Evolutionary conservation across 2,329 filamentous ascomycete genomes (phyloP), one percentile per base, ranked within the genome.

Genomic region (Diaporthe sp.): DNA sequence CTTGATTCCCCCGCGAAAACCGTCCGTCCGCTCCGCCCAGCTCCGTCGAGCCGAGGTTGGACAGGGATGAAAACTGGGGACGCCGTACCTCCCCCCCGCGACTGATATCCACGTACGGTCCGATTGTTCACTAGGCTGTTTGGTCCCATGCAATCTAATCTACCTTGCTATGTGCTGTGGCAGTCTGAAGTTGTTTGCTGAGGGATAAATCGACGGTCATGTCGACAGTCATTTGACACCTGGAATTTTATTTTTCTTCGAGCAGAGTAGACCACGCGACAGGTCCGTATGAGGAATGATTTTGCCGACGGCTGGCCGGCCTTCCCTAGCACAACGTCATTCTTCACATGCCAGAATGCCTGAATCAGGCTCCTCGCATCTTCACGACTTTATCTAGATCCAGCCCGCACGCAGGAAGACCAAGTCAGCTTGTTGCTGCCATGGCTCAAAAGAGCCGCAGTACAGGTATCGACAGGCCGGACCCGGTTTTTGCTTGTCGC

Each of bases 41-140:
- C 28, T 75, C 74, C 74, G 61, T 69, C 61, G 35, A 73, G 70
- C 74, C 74, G 74, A 75, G 74, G 74, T 69, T 67, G 40, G 42
- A n/a, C 25, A 72, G 54, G 54, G 69, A 40, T 71, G 66, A 60
- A 42, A 45, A 61, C 57, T 60, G 64, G 64, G n/a, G 64, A 40
- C 33, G 45, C 64, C 64, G 33, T 52, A 19, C n/a, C 64, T 40
- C 6, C 64, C 64, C 64, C 64, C 60, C 64, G 64, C 45, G 45
- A 52, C 42, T 19, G 40, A 47, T 33, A 35, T 30, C 42, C 61
- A 52, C 45, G 7, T 67, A n/a, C 42, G 58, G 58, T 61, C 58
- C 58, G 58, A 61, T 61, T n/a, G 19, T 17, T 42, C n/a, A 28
- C n/a, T 61, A 30, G 15, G 58, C n/a, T 28, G 15, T 61, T 12